Base-by-base conservation (phyloP, 768 basidiomycete species). In the Kwoniella bestiolae region DNA sequence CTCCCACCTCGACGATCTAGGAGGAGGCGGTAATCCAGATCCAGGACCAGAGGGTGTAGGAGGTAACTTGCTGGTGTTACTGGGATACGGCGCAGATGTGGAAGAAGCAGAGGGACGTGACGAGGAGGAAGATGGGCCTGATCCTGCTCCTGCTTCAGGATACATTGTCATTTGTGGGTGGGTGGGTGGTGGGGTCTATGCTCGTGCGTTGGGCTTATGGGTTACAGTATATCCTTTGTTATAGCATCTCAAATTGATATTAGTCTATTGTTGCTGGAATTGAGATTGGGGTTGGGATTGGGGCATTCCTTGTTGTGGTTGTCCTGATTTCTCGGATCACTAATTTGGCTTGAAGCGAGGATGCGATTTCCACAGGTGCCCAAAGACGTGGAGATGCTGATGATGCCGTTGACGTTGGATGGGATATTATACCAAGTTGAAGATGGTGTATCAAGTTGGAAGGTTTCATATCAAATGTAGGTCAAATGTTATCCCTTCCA, bases 131-230 rank as follows among this genome's bases (percentile, higher is more conserved):
- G n/a, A n/a, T n/a, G n/a, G n/a, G n/a, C n/a, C n/a, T n/a, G n/a
- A n/a, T n/a, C n/a, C n/a, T 25, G 60, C 50, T 25, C 60, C 60
- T 14, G 60, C 49, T 16, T 61, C 60, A 52, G 60, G 35, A 34
- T 35, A 61, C 60, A 61, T 61, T 28, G 60, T 53, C 60, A 61
- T 61, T 35, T 29, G 56, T 18, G 21, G 2, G 5, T 5, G 34
- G 5, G 5, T 35, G 34, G 34, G 5, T 12, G 12, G 38, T 14
- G 38, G 11, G 9, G 8, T 41, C 38, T 41, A 4, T 18, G 18
- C 38, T 14, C 12, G 14, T 41, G 38, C 4, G 38, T 41, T 38
- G 7, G 5, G 4, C 9, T 38, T 38, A 38, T 38, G 35, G 11
- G 18, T 38, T 38, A 38, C 18, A 7, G 35, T 38, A 38, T 38